Evolutionary conservation across 2,329 filamentous ascomycete genomes (phyloP), one percentile per base, ranked within the genome.

Genomic region (Phaeoacremonium minimum): DNA sequence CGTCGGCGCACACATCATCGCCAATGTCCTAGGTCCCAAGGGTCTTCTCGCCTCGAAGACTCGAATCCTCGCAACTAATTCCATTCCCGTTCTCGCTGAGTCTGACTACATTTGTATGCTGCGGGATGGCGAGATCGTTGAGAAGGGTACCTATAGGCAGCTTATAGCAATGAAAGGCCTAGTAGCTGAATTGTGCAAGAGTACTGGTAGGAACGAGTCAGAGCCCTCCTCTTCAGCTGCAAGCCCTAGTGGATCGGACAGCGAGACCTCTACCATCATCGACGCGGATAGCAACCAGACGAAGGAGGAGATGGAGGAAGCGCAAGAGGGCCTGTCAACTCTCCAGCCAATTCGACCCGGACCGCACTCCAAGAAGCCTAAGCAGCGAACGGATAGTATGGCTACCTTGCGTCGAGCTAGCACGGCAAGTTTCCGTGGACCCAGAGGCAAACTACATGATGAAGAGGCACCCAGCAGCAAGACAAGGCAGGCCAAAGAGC

Each of bases 151-250:
- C 1, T 97, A 93, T 59, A 80, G 84, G 48, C 87, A 96, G 57
- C 74, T 97, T 20, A 80, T 95, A 62, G 89, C 90, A 7, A 94
- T 94, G 83, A 95, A 93, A 64, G 91, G 91, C 28, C 81, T 93
- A 45, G 85, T 98, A 38, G 77, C 85, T 16, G 87, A 87, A 35
- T 73, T 98, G 20, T 81, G 97, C 56, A 87, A 80, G 56, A 85
- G 87, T 8, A 79, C 84, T 4, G 80, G 81, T 34, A 75, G 80
- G 36, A 75, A 78, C 15, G 58, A 64, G 19, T 71, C 68, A 3
- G 58, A 58, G 3, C 47, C 59, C 11, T 55, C 53, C 6, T 67
- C 67, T 9, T 50, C 60, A 35, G 42, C 36, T 11, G 42, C 46
- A 9, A 47, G 47, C 5, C 43, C 45, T 1, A 56, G 57, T 5